These are phyloP conservation scores for Adansonia rubrostipa DNA, from an alignment of 441 rosid genomes.

Conservation along the genomic window DNA sequence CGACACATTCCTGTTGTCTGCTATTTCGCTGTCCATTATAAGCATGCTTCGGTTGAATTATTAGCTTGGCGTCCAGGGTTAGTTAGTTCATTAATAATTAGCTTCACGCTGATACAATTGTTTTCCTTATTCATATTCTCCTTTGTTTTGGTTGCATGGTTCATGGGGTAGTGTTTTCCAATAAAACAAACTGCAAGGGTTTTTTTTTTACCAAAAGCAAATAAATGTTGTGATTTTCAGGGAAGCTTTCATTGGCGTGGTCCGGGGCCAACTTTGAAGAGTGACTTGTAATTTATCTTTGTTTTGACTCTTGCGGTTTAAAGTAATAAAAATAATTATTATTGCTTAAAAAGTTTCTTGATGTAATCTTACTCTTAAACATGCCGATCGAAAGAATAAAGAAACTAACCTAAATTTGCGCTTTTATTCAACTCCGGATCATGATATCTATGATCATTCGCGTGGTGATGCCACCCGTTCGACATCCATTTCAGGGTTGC, in stretches of 20 bases:
- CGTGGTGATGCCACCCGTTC: not conserved
- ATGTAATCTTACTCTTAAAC: not conserved
- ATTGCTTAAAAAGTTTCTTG: not conserved
- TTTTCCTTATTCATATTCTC: not conserved
- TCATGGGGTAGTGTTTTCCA: not conserved
- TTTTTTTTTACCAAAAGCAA: too few relatives aligned
- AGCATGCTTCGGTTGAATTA: conserved; percentile 36
- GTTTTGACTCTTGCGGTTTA: not conserved
- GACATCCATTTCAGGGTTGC: not conserved
- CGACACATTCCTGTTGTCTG: conserved; percentile 48
- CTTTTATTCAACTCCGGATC: not conserved
- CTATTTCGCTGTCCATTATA: conserved; percentile 55
- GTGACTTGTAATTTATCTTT: conserved; percentile 21
- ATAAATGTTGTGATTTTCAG: not conserved
- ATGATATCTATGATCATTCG: not conserved
- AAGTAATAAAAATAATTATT: not conserved
- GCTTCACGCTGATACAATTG: not conserved
- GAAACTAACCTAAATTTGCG: not conserved
- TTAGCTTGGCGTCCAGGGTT: not conserved
- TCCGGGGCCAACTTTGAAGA: conserved; percentile 8
- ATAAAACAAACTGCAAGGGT: too few relatives aligned
- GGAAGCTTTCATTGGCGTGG: not conserved
- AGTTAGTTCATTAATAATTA: too few relatives aligned
- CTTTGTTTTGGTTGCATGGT: too few relatives aligned
- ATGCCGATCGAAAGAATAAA: not conserved